These are phyloP conservation scores for Hura crepitans DNA, from an alignment of 441 rosid genomes.

Conservation along the genomic window DNA sequence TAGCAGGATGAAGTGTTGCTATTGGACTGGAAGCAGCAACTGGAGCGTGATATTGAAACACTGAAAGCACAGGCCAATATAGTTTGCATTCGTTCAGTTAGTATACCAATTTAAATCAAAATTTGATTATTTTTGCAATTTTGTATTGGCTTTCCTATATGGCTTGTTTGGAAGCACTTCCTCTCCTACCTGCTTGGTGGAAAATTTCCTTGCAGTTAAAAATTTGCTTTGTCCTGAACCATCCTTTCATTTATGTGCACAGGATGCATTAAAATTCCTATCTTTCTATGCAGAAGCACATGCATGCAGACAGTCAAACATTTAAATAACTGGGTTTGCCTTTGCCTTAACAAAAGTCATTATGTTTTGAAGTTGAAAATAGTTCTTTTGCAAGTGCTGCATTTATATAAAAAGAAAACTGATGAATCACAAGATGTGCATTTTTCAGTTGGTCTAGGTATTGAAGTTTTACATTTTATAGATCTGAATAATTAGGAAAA, in stretches of 20 bases:
- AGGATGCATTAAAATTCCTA: neutral
- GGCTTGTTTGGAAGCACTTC: neutral
- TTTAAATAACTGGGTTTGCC: neutral
- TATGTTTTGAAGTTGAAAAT: neutral
- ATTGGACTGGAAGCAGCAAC: constrained; percentile 90
- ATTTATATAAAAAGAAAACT: neutral
- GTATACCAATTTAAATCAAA: constrained; percentile 25
- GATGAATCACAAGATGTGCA: neutral
- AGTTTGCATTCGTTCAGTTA: constrained; percentile 61
- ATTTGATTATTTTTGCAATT: neutral
- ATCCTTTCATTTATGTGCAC: neutral
- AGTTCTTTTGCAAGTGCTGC: too few species aligned
- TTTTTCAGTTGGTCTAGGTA: neutral
- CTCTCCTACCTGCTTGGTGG: neutral
- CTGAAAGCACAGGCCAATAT: constrained; percentile 80
- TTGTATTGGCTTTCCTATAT: neutral
- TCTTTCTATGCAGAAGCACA: neutral
- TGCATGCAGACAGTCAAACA: neutral
- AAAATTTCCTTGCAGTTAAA: neutral
- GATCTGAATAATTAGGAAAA: neutral
- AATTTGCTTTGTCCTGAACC: neutral
- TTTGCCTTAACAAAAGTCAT: neutral
- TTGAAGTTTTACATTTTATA: neutral
- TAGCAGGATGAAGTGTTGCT: constrained; percentile 86
- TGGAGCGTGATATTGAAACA: constrained; percentile 89